Conservation (phyloP, 805 yeast genomes). For the Spathaspora hagerdaliae region DNA sequence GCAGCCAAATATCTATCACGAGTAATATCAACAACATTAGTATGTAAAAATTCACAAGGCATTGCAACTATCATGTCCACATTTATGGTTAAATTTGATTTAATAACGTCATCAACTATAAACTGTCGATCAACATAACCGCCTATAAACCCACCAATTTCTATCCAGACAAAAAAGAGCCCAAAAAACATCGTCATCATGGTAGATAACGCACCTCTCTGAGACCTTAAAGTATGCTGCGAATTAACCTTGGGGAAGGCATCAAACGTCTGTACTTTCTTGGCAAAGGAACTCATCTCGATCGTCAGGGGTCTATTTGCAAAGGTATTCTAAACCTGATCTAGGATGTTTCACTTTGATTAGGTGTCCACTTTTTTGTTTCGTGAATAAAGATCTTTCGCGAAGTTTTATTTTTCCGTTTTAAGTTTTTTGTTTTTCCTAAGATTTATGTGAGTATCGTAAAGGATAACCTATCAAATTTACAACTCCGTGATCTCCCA, state of each 20-base stretch:
- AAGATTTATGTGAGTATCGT: too few relatives aligned
- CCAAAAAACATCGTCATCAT: constrained; percentile 58
- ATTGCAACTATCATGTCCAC: constrained; percentile 75
- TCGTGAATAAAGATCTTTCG: too few relatives aligned
- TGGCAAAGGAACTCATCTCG: background rate
- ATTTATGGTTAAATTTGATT: constrained; percentile 62
- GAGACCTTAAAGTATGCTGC: constrained; percentile 64
- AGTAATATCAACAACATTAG: constrained; percentile 75
- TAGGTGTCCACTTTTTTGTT: too few relatives aligned
- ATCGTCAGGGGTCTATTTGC: too few relatives aligned
- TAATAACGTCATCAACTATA: constrained; percentile 60
- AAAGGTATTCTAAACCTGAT: too few relatives aligned
- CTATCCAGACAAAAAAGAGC: constrained; percentile 73
- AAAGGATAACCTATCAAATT: too few relatives aligned
- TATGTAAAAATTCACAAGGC: constrained; percentile 75
- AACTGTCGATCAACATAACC: constrained; percentile 79
- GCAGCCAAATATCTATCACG: constrained; percentile 75
- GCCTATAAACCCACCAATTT: constrained; percentile 79
- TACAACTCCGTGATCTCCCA: too few relatives aligned
- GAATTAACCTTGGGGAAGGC: constrained; percentile 45
- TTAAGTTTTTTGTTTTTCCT: too few relatives aligned
- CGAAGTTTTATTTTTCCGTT: too few relatives aligned
- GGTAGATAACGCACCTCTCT: constrained; percentile 75
- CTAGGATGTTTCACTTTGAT: too few relatives aligned
- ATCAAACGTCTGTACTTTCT: constrained; percentile 41